Conservation (phyloP, 2,329 filamentous ascomycete genomes). For the Fusarium dlaminii region DNA sequence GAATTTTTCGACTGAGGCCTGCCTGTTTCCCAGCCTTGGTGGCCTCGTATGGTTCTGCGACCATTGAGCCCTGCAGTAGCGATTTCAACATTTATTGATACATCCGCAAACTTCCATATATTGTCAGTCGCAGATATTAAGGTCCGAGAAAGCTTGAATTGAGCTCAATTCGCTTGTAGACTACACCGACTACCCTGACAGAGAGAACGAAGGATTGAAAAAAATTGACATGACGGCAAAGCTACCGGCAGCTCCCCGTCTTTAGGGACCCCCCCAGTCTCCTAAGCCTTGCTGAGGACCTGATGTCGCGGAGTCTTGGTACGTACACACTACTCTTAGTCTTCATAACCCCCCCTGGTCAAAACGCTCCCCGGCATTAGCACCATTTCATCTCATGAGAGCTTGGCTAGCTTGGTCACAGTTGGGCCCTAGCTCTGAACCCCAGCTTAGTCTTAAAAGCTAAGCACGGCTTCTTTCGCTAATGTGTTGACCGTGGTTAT, state of each 20-base stretch:
- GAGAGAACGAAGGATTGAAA: slow-evolving; percentile 1
- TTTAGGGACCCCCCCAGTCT: slow-evolving; percentile 36
- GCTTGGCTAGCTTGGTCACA: slow-evolving; percentile 16
- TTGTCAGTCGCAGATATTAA: not conserved
- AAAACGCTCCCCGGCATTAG: slow-evolving; percentile 39
- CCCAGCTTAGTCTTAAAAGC: slow-evolving; percentile 34
- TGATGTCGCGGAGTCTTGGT: slow-evolving; percentile 31
- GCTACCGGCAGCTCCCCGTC: slow-evolving; percentile 42
- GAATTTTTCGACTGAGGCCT: slow-evolving; percentile 35
- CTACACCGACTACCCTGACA: slow-evolving; percentile 29
- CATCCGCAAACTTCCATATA: not conserved
- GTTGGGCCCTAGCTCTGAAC: slow-evolving; percentile 36
- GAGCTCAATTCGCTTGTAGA: not conserved
- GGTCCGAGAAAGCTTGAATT: not conserved
- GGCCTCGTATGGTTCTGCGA: slow-evolving; percentile 29
- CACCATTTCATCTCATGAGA: slow-evolving; percentile 34
- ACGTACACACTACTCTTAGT: slow-evolving; percentile 34
- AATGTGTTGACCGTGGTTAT: slow-evolving; percentile 27
- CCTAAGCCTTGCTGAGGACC: slow-evolving; percentile 40
- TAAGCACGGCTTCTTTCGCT: slow-evolving; percentile 37
- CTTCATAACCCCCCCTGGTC: slow-evolving; percentile 33
- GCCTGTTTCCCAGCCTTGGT: slow-evolving; percentile 22
- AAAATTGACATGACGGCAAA: slow-evolving; percentile 34
- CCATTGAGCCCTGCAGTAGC: not conserved
- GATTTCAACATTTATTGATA: not conserved